Conservation (phyloP, 2,329 filamentous ascomycete genomes). For the Dryadomyces quercivorus region DNA sequence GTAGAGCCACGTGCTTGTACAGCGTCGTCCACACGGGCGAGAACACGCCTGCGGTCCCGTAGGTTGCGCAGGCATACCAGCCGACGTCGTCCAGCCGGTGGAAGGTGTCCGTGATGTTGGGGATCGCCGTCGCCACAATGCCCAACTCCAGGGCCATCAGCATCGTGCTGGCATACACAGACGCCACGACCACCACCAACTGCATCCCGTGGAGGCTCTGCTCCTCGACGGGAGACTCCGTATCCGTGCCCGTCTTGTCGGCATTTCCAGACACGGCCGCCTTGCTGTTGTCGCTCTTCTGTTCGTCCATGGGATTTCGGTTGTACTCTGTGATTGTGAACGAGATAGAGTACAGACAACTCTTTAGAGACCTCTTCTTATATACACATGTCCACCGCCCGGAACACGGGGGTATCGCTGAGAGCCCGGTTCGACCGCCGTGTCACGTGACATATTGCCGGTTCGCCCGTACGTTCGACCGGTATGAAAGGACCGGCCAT, state of each 20-base stretch:
- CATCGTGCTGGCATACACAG: background rate
- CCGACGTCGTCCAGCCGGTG: constrained; percentile 4
- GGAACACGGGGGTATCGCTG: no score
- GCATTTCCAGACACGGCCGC: background rate
- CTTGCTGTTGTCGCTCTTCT: no score
- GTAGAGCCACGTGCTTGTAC: constrained; percentile 21
- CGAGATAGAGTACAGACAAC: no score
- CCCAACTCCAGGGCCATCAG: constrained; percentile 1
- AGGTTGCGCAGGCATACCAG: constrained; percentile 6
- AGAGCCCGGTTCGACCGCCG: background rate
- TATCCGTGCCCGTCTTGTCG: background rate
- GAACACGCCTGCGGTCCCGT: constrained; percentile 11
- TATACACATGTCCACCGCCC: no score
- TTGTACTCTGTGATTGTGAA: no score
- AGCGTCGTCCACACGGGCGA: constrained; percentile 21
- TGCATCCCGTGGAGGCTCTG: background rate
- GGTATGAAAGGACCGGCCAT: background rate
- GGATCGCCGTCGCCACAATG: constrained; percentile 21
- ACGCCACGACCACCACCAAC: background rate
- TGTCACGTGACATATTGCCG: background rate
- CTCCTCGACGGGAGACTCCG: background rate
- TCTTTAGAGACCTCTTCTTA: no score
- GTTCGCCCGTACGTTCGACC: background rate
- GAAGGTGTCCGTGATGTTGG: constrained; percentile 7
- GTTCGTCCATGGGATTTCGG: no score